Evolutionary conservation across 2,329 filamentous ascomycete genomes (phyloP), one percentile per base, ranked within the genome.

Genomic region (Trichoderma sp.): DNA sequence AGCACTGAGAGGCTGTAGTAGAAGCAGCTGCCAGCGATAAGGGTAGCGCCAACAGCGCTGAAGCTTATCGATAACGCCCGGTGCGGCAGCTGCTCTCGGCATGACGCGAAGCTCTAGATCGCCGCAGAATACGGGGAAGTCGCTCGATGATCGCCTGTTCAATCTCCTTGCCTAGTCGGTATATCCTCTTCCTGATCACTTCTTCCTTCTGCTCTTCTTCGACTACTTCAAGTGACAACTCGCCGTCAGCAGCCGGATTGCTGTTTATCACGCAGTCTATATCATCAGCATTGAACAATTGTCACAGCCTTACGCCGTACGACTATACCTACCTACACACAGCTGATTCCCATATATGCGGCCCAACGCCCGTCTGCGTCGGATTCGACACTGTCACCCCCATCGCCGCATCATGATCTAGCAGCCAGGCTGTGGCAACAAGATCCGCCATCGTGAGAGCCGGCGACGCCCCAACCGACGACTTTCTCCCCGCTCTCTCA

Each of bases 371-470:
- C 34, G n/a, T n/a, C 43, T 54, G 30, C n/a, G 60, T 57, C 44
- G 55, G 26, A 54, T 34, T 19, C 56, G 55, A 43, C 55, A 28
- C 30, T 19, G n/a, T 50, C 56, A 34, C 34, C n/a, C 3, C 47
- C 28, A 51, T 59, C 66, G 64, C 68, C 63, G 59, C 72, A 72
- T 68, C 72, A 77, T 77, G 75, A 71, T 75, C 72, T 77, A 77
- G 75, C 68, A 70, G 70, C 69, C 69, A 67, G 66, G 58, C 43
- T 43, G 61, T 30, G 45, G 58, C 68, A 63, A 56, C 59, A 69
- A 64, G 45, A 66, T 51, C 61, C 57, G 66, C 69, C 67, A 74
- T 66, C 71, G 67, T 63, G 62, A 69, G 55, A 71, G 71, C 65
- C 69, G 69, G 63, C 68, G 64, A 63, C 69, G 67, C 66, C 70